A percentile compares a stretch with the other conserved stretches of the same genome.
Conservation (phyloP, 805 yeast genomes). For the Candida argentea region DNA sequence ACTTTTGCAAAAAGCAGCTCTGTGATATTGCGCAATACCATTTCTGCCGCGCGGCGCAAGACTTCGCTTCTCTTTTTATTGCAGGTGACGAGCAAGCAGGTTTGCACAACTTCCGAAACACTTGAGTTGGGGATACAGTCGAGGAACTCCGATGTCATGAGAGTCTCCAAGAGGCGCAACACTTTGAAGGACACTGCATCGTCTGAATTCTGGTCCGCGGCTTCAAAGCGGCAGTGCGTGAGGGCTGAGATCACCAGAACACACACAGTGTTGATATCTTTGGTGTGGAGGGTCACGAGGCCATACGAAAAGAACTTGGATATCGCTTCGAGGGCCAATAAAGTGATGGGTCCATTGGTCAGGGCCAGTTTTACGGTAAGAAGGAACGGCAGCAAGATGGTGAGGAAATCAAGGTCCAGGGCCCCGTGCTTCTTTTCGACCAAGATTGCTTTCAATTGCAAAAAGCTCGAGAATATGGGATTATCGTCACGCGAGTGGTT, state of each 20-base stretch:
- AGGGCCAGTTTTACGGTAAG: slow-evolving; percentile 73
- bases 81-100: slow-evolving; percentile 84
- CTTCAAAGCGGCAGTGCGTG: slow-evolving; percentile 93
- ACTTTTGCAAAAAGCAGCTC: slow-evolving; percentile 57
- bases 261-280: slow-evolving; percentile 46
- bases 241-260: slow-evolving; percentile 63
- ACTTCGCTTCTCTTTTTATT: slow-evolving; percentile 88
- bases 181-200: slow-evolving; percentile 86
- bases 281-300: slow-evolving; percentile 47
- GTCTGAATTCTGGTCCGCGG: slow-evolving; percentile 84
- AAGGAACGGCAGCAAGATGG: slow-evolving; percentile 79
- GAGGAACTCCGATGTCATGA: slow-evolving; percentile 58
- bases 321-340: slow-evolving; percentile 67
- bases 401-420: slow-evolving; percentile 54
- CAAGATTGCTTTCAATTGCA: slow-evolving; percentile 66
- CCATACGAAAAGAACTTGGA: slow-evolving; percentile 63
- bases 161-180: slow-evolving; percentile 55
- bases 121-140: slow-evolving; percentile 67
- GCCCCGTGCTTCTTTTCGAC: slow-evolving; percentile 40
- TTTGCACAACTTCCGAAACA: slow-evolving; percentile 80
- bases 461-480: slow-evolving; percentile 69
- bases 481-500: slow-evolving; percentile 16
- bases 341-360: slow-evolving; percentile 80
- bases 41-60: slow-evolving; percentile 79
- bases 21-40: slow-evolving; percentile 63